Evolutionary conservation across 768 basidiomycete species (phyloP).

Genomic region (Kwoniella bestiolae): DNA sequence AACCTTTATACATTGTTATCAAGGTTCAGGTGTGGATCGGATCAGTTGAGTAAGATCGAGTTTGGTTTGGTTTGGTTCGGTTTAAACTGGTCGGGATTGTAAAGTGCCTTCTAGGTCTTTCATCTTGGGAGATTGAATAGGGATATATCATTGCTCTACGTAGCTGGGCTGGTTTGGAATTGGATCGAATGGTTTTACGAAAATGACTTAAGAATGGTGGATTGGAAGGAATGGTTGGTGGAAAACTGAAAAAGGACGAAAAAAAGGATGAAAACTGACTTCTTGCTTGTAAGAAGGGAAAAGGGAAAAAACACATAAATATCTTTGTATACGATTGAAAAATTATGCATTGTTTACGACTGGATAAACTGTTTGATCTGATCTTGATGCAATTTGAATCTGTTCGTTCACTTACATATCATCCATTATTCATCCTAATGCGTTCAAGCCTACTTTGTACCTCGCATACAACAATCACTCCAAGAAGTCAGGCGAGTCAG

Average conservation of each 20-base stretch:
- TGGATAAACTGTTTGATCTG: too few relatives aligned
- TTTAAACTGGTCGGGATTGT: neutral
- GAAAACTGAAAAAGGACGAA: neutral
- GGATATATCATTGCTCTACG: neutral
- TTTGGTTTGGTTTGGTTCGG: neutral
- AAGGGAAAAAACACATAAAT: neutral
- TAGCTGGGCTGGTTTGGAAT: neutral
- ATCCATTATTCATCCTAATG: too few relatives aligned
- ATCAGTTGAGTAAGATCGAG: neutral
- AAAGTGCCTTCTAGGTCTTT: neutral
- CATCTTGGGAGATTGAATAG: neutral
- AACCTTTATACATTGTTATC: neutral
- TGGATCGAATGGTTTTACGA: neutral
- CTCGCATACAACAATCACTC: too few relatives aligned
- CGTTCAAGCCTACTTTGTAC: too few relatives aligned
- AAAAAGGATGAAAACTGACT: neutral
- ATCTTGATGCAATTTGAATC: too few relatives aligned
- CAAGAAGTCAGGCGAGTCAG: too few relatives aligned
- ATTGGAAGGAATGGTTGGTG: neutral
- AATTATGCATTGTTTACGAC: constrained; percentile 4
- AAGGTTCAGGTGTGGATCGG: too few relatives aligned
- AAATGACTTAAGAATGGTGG: neutral
- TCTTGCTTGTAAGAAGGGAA: neutral
- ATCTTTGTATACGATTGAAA: neutral
- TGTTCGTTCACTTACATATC: too few relatives aligned